phyloP scores from a whole-genome alignment of 1,284 basidiomycete species.

The Cutaneotrichosporon sp. region DNA sequence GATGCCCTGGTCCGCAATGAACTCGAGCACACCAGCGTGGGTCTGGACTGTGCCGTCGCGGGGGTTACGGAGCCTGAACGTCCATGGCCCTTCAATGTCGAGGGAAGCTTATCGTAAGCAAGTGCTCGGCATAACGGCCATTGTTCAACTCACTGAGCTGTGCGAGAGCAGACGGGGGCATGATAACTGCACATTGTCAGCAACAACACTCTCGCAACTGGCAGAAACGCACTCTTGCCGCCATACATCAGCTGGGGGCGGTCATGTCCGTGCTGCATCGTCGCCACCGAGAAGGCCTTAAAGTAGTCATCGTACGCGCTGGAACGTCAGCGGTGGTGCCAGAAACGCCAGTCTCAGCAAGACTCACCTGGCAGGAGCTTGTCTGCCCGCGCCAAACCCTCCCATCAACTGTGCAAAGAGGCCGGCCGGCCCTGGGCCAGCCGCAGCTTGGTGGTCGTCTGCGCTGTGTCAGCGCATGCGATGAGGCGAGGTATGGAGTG shows the following conservation, averaged over 20 bases:
- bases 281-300: slow-evolving; percentile 49
- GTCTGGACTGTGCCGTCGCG: slow-evolving; percentile 73
- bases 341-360: neutral
- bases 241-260: slow-evolving; percentile 57
- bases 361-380: slow-evolving; percentile 27
- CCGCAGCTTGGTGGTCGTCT: neutral
- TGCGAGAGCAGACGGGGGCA: slow-evolving; percentile 92
- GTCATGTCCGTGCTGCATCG: slow-evolving; percentile 43
- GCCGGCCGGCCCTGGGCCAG: slow-evolving; percentile 21
- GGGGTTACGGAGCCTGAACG: slow-evolving; percentile 90
- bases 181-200: slow-evolving; percentile 64
- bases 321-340: neutral
- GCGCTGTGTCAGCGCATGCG: neutral
- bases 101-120: slow-evolving; percentile 56
- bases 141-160: slow-evolving; percentile 59
- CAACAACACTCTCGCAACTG: neutral
- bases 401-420: slow-evolving; percentile 33
- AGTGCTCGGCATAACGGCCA: neutral
- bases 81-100: slow-evolving; percentile 91
- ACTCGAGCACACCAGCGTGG: slow-evolving; percentile 95
- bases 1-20: slow-evolving; percentile 93
- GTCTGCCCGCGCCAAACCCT: slow-evolving; percentile 20
- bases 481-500: no score
- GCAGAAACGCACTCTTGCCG: slow-evolving; percentile 77
- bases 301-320: slow-evolving; percentile 48